Percentiles rank a stretch among this genome's conserved stretches.
These are phyloP conservation scores for Mycena filopes DNA, from an alignment of 768 basidiomycete species.

Conservation along the genomic window DNA sequence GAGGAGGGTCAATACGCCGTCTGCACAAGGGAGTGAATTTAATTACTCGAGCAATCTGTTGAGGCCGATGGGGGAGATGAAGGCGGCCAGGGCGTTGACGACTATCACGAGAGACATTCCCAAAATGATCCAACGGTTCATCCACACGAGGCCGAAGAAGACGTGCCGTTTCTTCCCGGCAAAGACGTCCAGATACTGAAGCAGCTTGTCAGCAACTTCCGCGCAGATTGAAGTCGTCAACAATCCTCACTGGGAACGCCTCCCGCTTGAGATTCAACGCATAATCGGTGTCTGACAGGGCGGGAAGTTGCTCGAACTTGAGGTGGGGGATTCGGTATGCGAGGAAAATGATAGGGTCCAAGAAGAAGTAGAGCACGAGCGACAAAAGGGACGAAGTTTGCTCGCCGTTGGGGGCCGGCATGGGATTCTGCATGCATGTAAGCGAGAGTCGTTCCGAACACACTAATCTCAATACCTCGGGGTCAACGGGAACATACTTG, in stretches of 20 bases:
- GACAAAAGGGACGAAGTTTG: slow-evolving; percentile 62
- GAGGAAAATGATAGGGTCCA: slow-evolving; percentile 61
- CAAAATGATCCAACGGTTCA: slow-evolving; percentile 39
- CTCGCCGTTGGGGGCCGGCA: slow-evolving; percentile 51
- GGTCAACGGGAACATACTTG: slow-evolving; percentile 63
- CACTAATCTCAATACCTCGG: slow-evolving; percentile 45
- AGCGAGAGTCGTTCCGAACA: background rate
- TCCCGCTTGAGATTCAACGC: slow-evolving; percentile 37
- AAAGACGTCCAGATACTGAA: slow-evolving; percentile 26
- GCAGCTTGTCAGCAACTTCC: background rate
- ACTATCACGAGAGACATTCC: slow-evolving; percentile 43
- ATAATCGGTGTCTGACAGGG: slow-evolving; percentile 69
- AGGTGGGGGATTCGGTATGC: slow-evolving; percentile 58
- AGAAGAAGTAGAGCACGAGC: slow-evolving; percentile 57
- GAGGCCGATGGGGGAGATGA: slow-evolving; percentile 52
- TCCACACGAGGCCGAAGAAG: slow-evolving; percentile 56
- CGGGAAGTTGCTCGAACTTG: slow-evolving; percentile 64
- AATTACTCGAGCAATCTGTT: slow-evolving; percentile 53
- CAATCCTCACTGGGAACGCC: slow-evolving; percentile 46
- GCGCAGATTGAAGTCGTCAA: slow-evolving; percentile 36
- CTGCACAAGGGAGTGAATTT: background rate
- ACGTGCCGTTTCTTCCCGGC: slow-evolving; percentile 25
- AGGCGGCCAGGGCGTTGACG: slow-evolving; percentile 39
- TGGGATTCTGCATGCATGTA: slow-evolving; percentile 43
- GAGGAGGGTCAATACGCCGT: background rate